These are phyloP conservation scores for Vicia villosa DNA, from an alignment of 306 rosid genomes.

Conservation along the genomic window DNA sequence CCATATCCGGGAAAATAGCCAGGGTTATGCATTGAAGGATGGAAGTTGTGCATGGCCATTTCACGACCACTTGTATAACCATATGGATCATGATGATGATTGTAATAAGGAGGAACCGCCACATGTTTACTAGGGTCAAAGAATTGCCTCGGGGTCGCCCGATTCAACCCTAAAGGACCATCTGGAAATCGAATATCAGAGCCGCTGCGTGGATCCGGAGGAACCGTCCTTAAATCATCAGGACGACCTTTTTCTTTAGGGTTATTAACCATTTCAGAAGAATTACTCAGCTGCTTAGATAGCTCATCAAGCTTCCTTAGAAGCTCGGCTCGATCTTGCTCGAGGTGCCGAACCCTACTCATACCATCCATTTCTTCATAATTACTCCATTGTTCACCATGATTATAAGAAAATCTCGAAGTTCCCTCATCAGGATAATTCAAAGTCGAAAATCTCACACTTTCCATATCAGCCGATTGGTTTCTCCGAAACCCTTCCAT, in stretches of 20 bases:
- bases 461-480: slow-evolving; percentile 54
- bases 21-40: slow-evolving; percentile 62
- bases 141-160: slow-evolving; percentile 54
- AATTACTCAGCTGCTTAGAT: slow-evolving; percentile 72
- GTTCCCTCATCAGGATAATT: slow-evolving; percentile 67
- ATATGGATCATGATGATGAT: slow-evolving; percentile 57
- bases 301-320: slow-evolving; percentile 90
- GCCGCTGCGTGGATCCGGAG: slow-evolving; percentile 62
- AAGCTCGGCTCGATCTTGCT: slow-evolving; percentile 87
- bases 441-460: slow-evolving; percentile 66
- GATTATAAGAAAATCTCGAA: slow-evolving; percentile 52
- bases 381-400: slow-evolving; percentile 55
- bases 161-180: slow-evolving; percentile 51
- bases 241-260: slow-evolving; percentile 57
- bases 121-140: slow-evolving; percentile 55
- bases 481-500: slow-evolving; percentile 49
- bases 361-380: slow-evolving; percentile 51
- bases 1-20: slow-evolving; percentile 61
- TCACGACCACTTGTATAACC: slow-evolving; percentile 65
- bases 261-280: slow-evolving; percentile 60
- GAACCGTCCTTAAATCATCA: slow-evolving; percentile 52
- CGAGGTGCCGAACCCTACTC: slow-evolving; percentile 61
- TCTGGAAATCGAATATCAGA: slow-evolving; percentile 55
- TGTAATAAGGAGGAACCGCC: slow-evolving; percentile 58
- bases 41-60: slow-evolving; percentile 49